A percentile compares a stretch with the other conserved stretches of the same genome.
These are phyloP conservation scores for Rosa lucieae DNA, from an alignment of 306 rosid genomes.

Conservation along the genomic window DNA sequence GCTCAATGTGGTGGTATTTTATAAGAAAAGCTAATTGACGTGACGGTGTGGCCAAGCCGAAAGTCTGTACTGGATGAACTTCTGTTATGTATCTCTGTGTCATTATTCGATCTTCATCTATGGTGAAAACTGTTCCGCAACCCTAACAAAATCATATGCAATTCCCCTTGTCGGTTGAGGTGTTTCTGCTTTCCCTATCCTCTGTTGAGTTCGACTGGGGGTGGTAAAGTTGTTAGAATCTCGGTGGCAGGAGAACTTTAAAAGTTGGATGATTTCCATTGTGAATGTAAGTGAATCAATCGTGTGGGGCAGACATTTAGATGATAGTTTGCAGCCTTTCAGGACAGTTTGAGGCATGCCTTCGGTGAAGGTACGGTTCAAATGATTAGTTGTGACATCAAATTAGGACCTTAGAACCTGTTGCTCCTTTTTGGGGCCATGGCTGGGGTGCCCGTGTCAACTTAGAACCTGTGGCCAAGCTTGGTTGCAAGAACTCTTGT, in stretches of 20 bases:
- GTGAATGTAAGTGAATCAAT: background rate
- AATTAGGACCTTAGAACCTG: background rate
- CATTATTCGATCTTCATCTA: background rate
- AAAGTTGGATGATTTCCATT: background rate
- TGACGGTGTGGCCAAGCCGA: background rate
- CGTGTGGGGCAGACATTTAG: background rate
- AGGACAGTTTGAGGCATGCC: background rate
- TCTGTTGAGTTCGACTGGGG: background rate
- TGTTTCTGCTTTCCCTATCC: background rate
- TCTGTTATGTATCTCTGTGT: background rate
- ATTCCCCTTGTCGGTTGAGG: background rate
- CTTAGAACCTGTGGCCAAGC: background rate
- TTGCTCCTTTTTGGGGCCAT: background rate
- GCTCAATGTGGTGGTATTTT: background rate
- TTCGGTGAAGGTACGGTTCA: background rate
- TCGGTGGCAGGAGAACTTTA: background rate
- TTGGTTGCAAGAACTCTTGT: background rate
- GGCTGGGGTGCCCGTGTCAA: background rate
- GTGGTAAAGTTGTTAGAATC: background rate
- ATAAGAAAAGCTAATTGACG: background rate
- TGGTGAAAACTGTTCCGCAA: background rate
- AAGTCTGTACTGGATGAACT: background rate
- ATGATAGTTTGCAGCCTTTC: background rate
- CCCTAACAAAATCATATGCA: background rate
- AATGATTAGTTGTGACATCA: background rate